Conservation (phyloP, 2,329 filamentous ascomycete species). For the Verticillium tricorpus region DNA sequence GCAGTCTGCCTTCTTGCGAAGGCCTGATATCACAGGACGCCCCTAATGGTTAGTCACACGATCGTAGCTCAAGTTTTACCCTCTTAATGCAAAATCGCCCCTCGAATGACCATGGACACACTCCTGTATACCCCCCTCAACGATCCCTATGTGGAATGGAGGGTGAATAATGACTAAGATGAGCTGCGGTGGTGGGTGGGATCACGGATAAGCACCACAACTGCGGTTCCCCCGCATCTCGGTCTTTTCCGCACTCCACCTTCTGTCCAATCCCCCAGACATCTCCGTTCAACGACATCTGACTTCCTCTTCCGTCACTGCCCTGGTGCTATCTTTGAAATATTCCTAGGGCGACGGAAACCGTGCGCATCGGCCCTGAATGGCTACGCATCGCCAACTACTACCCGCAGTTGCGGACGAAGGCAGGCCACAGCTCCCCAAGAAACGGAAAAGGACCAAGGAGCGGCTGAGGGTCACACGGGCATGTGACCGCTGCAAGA, state of each 20-base stretch:
- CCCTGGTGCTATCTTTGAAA: background rate
- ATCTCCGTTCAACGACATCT: background rate
- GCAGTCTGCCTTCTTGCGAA: no score
- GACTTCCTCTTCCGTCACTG: background rate
- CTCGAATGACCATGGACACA: background rate
- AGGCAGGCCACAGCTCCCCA: background rate
- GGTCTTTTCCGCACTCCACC: background rate
- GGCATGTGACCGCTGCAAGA: constrained; percentile 44
- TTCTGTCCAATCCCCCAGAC: background rate
- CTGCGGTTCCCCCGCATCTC: background rate
- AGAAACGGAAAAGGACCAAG: constrained; percentile 13
- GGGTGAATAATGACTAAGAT: background rate
- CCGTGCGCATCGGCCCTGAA: background rate
- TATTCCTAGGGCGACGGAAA: background rate
- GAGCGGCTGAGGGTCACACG: constrained; percentile 38
- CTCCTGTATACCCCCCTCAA: background rate
- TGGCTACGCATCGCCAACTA: background rate
- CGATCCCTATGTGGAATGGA: background rate
- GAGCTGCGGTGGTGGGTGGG: background rate
- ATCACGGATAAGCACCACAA: background rate
- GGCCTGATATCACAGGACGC: no score
- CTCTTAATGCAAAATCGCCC: no score
- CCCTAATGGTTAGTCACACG: no score
- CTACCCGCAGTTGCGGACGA: background rate
- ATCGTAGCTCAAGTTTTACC: no score